Percentiles rank a stretch among this genome's conserved stretches.
phyloP scores from a whole-genome alignment of 768 basidiomycete species.

The Lactarius sp. region DNA sequence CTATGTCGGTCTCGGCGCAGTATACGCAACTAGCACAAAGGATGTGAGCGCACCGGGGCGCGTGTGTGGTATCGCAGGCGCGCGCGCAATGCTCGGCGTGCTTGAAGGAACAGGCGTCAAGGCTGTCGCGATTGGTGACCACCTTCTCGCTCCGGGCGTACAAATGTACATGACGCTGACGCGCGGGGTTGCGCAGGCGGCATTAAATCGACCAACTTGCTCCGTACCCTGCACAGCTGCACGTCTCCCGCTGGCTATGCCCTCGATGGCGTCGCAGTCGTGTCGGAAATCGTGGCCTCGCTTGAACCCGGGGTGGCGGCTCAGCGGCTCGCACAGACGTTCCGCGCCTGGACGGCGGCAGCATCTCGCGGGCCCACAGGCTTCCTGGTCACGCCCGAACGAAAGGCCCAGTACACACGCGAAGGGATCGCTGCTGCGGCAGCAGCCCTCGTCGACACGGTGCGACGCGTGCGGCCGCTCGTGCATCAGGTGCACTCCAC shows the following conservation, averaged over 20 bases:
- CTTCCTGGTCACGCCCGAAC: conserved; percentile 24
- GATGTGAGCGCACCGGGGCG: conserved; percentile 49
- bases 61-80: conserved; percentile 65
- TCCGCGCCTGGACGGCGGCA: conserved; percentile 40
- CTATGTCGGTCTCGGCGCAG: conserved; percentile 85
- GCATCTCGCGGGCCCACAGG: conserved; percentile 18
- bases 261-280: conserved; percentile 82
- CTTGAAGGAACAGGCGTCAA: conserved; percentile 60
- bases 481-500: conserved; percentile 62
- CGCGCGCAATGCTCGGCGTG: conserved; percentile 59
- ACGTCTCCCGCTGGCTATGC: conserved; percentile 51
- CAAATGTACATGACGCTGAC: neutral
- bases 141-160: neutral
- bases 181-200: conserved; percentile 54
- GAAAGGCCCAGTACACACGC: conserved; percentile 27
- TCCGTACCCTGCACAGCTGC: conserved; percentile 69
- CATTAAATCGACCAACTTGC: conserved; percentile 72
- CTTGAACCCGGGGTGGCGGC: conserved; percentile 50
- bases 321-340: conserved; percentile 38
- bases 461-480: conserved; percentile 57
- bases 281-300: conserved; percentile 80
- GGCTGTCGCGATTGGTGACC: conserved; percentile 79
- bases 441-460: conserved; percentile 43
- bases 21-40: conserved; percentile 81
- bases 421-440: conserved; percentile 42